phyloP scores from a whole-genome alignment of 768 basidiomycete species.

The Termitomyces eurrhizus region DNA sequence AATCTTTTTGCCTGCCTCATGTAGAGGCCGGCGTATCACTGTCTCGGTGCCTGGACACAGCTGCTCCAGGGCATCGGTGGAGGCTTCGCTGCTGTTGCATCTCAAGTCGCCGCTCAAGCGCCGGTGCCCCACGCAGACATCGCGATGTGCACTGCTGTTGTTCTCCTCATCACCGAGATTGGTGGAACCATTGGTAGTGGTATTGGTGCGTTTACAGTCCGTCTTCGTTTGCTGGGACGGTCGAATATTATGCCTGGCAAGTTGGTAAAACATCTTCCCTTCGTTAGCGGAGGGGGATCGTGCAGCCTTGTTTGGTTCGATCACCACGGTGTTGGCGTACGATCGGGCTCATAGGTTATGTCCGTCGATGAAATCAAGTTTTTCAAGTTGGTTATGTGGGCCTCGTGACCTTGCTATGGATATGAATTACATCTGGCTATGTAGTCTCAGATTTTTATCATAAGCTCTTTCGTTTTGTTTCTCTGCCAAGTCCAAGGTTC shows the following conservation, averaged over 20 bases:
- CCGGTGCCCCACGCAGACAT: conserved; percentile 62
- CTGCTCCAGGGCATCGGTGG: conserved; percentile 74
- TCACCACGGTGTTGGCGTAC: conserved; percentile 43
- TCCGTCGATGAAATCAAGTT: too few species aligned
- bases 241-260: conserved; percentile 61
- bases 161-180: conserved; percentile 63
- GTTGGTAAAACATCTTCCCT: conserved; percentile 52
- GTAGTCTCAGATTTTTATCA: too few species aligned
- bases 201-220: conserved; percentile 35
- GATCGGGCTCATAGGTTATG: conserved; percentile 21
- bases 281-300: conserved; percentile 37
- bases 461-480: too few species aligned
- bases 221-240: conserved; percentile 26
- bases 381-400: too few species aligned
- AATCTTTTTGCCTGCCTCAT: too few species aligned
- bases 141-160: conserved; percentile 62
- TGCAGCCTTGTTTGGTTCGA: conserved; percentile 49
- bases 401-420: too few species aligned
- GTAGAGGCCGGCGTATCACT: too few species aligned
- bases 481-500: too few species aligned
- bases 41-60: conserved; percentile 54
- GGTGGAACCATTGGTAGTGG: conserved; percentile 64
- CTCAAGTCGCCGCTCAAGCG: conserved; percentile 63
- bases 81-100: conserved; percentile 56
- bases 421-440: too few species aligned